phyloP scores from a whole-genome alignment of 2,329 filamentous ascomycete species.

The Aspergillus ustus region DNA sequence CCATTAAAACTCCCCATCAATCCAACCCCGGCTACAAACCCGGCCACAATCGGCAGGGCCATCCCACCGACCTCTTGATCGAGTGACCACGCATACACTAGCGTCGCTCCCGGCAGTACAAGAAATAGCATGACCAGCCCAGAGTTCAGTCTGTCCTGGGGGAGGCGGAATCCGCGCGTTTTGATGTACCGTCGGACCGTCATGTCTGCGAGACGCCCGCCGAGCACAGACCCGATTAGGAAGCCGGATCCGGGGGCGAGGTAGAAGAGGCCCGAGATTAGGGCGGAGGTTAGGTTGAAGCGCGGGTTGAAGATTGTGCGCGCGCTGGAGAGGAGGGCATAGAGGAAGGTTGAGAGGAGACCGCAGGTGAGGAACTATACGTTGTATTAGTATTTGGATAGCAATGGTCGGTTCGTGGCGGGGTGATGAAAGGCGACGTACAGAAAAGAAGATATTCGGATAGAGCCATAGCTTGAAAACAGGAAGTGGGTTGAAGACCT shows the following conservation, averaged over 20 bases:
- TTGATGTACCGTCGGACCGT: slow-evolving; percentile 67
- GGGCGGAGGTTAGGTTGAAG: slow-evolving; percentile 68
- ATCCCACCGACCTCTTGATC: slow-evolving; percentile 60
- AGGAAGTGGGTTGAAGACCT: slow-evolving; percentile 66
- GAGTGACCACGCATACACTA: slow-evolving; percentile 71
- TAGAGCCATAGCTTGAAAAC: slow-evolving; percentile 66
- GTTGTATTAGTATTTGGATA: not conserved
- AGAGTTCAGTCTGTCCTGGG: slow-evolving; percentile 70
- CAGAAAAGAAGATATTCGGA: slow-evolving; percentile 68
- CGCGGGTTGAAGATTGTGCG: slow-evolving; percentile 75
- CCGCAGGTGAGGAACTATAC: slow-evolving; percentile 39
- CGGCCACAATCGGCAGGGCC: slow-evolving; percentile 67
- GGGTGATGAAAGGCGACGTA: slow-evolving; percentile 37
- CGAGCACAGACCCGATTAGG: slow-evolving; percentile 69
- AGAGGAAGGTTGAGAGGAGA: slow-evolving; percentile 73
- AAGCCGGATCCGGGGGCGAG: slow-evolving; percentile 74
- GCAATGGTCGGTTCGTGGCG: slow-evolving; percentile 54
- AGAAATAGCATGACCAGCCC: slow-evolving; percentile 61
- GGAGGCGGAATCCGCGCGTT: slow-evolving; percentile 64
- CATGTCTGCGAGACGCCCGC: slow-evolving; percentile 70
- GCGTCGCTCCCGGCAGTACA: slow-evolving; percentile 64
- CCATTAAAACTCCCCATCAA: slow-evolving; percentile 76
- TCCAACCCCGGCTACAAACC: slow-evolving; percentile 73
- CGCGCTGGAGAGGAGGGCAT: slow-evolving; percentile 68
- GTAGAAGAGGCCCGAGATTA: slow-evolving; percentile 74